Conservation (phyloP, 2,329 filamentous ascomycete genomes). For the Calonectria crousiana region DNA sequence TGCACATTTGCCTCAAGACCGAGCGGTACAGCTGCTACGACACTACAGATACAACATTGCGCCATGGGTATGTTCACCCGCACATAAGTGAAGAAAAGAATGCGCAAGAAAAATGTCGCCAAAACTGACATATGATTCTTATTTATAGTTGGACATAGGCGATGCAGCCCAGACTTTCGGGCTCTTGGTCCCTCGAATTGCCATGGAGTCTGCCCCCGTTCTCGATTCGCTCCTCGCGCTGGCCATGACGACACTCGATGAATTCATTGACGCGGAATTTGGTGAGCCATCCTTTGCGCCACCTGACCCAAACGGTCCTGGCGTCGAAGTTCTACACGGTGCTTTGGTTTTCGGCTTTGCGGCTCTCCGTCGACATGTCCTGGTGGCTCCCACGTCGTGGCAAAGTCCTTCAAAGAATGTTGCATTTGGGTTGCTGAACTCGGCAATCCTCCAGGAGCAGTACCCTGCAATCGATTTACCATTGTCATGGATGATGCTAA, state of each 20-base stretch:
- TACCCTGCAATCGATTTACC: constrained; percentile 31
- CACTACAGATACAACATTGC: constrained; percentile 59
- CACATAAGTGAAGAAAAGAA: not conserved
- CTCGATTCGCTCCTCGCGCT: constrained; percentile 45
- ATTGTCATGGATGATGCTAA: constrained; percentile 41
- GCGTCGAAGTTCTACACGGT: constrained; percentile 18
- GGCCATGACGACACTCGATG: constrained; percentile 33
- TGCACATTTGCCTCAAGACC: constrained; percentile 41
- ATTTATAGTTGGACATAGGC: constrained; percentile 55
- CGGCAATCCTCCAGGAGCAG: constrained; percentile 30
- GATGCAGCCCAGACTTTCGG: constrained; percentile 56
- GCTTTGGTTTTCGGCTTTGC: constrained; percentile 30
- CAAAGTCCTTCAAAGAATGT: constrained; percentile 32
- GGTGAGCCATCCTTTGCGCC: constrained; percentile 12
- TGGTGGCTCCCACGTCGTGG: constrained; percentile 36
- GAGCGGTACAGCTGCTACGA: constrained; percentile 50
- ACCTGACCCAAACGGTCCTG: constrained; percentile 21
- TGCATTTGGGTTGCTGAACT: constrained; percentile 30
- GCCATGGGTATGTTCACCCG: constrained; percentile 53
- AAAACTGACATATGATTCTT: constrained; percentile 12
- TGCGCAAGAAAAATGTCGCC: not conserved
- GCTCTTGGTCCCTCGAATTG: constrained; percentile 49
- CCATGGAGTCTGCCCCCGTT: constrained; percentile 40
- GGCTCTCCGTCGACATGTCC: constrained; percentile 30
- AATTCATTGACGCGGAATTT: constrained; percentile 24